Evolutionary conservation across 768 basidiomycete species (phyloP), one percentile per base, ranked within the genome.

Genomic region (Pleurotus pulmonarius): DNA sequence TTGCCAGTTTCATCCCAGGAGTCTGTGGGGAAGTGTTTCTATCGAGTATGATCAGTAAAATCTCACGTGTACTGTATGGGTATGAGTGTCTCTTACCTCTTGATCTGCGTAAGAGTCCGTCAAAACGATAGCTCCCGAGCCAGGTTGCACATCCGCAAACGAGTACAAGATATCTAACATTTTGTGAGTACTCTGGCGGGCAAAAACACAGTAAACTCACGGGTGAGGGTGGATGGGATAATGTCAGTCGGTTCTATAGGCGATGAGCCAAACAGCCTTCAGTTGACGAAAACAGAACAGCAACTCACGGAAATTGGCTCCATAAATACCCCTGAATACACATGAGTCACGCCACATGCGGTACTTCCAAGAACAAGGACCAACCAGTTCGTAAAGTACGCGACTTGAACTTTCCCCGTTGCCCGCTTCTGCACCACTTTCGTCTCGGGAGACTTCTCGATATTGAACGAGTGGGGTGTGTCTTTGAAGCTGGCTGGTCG

Each of bases 21-120:
- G 63, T 92, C 90, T 2, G 79, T 78, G 0, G 86, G 73, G 71
- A 78, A 89, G 61, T 83, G 86, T 82, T 87, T 87, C 86, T 88
- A 60, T 5, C 44, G 15, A 24, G 24, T 39, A 51, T 5, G 1
- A 49, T 11, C 34, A 29, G n/a, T 60, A 37, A 61, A 20, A 55
- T 46, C 55, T 43, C 13, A 57, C 18, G 40, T 39, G 5, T 15
- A 34, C 15, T n/a, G 15, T 12, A 12, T 41, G 6, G 18, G 9
- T 12, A 34, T 25, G 22, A 4, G 12, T 40, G 24, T 16, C 4
- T 48, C 68, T 55, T 57, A 83, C 86, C 75, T 87, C 71, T 65
- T 83, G 75, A 65, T 94, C 92, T 3, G 89, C 88, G 68, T 87
- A 92, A 7, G 76, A 65, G 64, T 92, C 92, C 2, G 87, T 88